phyloP scores from a whole-genome alignment of 2,329 filamentous ascomycete species.

The Phoma sp. region DNA sequence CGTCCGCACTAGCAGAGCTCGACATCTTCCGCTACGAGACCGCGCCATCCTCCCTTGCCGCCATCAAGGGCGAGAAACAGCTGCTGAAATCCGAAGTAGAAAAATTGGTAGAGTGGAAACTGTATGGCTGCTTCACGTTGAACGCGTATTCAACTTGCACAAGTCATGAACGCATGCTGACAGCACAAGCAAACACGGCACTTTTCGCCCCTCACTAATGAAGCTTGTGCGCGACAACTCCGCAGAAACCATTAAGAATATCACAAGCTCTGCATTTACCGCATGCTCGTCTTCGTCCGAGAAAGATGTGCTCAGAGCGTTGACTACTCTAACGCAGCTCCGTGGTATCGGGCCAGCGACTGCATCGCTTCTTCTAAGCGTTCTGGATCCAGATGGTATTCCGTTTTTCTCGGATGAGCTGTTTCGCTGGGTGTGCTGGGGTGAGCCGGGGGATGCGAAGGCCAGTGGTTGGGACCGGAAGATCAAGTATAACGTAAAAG shows the following conservation, averaged over 20 bases:
- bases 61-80: slow-evolving; percentile 10
- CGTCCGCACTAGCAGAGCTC: slow-evolving; percentile 38
- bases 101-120: slow-evolving; percentile 49
- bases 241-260: slow-evolving; percentile 52
- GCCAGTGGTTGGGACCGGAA: slow-evolving; percentile 50
- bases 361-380: slow-evolving; percentile 73
- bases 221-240: slow-evolving; percentile 65
- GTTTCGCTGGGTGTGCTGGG: slow-evolving; percentile 72
- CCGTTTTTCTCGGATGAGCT: slow-evolving; percentile 84
- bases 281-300: slow-evolving; percentile 13
- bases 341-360: slow-evolving; percentile 81
- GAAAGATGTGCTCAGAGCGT: slow-evolving; percentile 37
- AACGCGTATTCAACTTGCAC: not conserved
- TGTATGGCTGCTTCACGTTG: slow-evolving; percentile 27
- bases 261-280: slow-evolving; percentile 60
- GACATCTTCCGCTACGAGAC: slow-evolving; percentile 41
- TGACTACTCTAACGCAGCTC: slow-evolving; percentile 65
- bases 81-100: slow-evolving; percentile 40
- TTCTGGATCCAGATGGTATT: slow-evolving; percentile 63
- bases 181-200: slow-evolving; percentile 55
- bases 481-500: slow-evolving; percentile 73
- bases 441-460: slow-evolving; percentile 22
- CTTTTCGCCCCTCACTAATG: slow-evolving; percentile 55
- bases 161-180: not conserved
- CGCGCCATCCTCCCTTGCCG: slow-evolving; percentile 33